Evolutionary conservation across 169 alveolate species (phyloP).

Genomic region (Ichthyophthirius multifiliis): DNA sequence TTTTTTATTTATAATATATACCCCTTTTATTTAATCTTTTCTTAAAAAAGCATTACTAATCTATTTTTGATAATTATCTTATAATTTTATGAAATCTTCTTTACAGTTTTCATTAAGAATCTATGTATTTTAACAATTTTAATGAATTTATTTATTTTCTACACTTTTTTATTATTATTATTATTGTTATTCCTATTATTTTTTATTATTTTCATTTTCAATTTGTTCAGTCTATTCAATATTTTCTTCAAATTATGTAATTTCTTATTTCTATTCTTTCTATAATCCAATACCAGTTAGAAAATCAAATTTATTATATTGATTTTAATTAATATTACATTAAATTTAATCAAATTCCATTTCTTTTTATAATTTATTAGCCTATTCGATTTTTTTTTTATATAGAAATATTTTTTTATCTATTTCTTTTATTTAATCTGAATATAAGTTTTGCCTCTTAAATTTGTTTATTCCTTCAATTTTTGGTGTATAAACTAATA

Average conservation of each 20-base stretch:
- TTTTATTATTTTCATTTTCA: not conserved
- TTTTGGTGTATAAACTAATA: slow-evolving; percentile 4
- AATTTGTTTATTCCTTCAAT: not conserved
- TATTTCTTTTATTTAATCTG: not conserved
- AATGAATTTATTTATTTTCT: not conserved
- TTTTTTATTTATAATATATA: not conserved
- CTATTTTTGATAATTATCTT: not conserved
- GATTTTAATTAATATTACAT: not conserved
- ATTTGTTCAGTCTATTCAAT: not conserved
- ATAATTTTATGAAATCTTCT: not conserved
- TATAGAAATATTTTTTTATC: not conserved
- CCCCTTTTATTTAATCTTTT: not conserved
- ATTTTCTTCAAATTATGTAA: no score
- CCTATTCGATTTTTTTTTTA: not conserved
- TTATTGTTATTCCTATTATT: not conserved
- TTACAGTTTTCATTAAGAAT: not conserved
- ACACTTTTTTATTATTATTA: not conserved
- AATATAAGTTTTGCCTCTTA: not conserved
- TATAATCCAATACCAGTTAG: slow-evolving; percentile 8
- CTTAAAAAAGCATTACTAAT: not conserved
- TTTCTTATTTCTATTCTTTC: no score
- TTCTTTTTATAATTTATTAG: not conserved
- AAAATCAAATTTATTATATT: not conserved
- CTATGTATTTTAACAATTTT: not conserved
- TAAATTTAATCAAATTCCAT: not conserved